These are phyloP conservation scores for Zygotorulaspora mrakii DNA, from an alignment of 1,139 yeast species.

Conservation along the genomic window DNA sequence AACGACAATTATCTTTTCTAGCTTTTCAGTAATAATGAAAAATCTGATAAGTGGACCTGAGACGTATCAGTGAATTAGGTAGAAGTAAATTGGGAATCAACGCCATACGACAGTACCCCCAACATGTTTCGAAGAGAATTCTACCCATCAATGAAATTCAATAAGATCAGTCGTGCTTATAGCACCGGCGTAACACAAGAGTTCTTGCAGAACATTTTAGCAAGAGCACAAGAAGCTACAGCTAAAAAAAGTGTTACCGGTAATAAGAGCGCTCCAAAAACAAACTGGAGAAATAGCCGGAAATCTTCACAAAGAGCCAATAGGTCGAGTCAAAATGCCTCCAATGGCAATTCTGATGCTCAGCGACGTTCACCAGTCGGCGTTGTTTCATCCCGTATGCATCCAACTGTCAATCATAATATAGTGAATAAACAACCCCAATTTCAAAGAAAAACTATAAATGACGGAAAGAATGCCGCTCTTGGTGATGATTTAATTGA, in stretches of 20 bases:
- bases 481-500: slow-evolving; percentile 16
- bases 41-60: too few relatives aligned
- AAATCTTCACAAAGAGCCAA: slow-evolving; percentile 1
- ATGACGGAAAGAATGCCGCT: slow-evolving; percentile 7
- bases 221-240: slow-evolving; percentile 21
- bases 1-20: too few relatives aligned
- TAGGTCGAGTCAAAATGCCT: neutral
- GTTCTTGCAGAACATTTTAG: slow-evolving; percentile 18
- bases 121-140: too few relatives aligned
- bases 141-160: slow-evolving; percentile 2
- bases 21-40: too few relatives aligned
- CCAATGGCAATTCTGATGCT: neutral
- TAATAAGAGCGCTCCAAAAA: neutral
- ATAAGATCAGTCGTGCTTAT: slow-evolving; percentile 13
- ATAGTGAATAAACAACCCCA: slow-evolving; percentile 21
- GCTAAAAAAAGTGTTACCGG: slow-evolving; percentile 13
- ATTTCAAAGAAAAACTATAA: slow-evolving; percentile 13
- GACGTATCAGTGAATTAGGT: too few relatives aligned
- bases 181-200: slow-evolving; percentile 27
- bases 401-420: slow-evolving; percentile 16
- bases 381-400: slow-evolving; percentile 13
- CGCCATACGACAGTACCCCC: too few relatives aligned
- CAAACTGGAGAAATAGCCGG: slow-evolving; percentile 3
- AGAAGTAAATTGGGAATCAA: neutral
- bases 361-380: slow-evolving; percentile 2